These are phyloP conservation scores for Teunomyces atbi DNA, from an alignment of 805 yeast genomes.

Conservation along the genomic window DNA sequence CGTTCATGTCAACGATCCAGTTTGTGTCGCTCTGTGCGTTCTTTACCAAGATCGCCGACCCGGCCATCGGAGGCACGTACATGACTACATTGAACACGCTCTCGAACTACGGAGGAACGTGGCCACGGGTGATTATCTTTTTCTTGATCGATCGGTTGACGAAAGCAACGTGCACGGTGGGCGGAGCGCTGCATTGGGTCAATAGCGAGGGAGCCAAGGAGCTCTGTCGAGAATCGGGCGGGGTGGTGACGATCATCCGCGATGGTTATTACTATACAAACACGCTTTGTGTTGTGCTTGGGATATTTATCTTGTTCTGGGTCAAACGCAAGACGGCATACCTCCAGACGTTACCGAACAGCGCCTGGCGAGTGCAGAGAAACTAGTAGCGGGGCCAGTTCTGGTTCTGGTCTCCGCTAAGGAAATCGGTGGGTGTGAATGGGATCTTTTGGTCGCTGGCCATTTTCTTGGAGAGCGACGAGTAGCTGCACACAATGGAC, in stretches of 20 bases:
- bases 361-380: slow-evolving; percentile 68
- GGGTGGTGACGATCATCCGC: slow-evolving; percentile 48
- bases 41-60: slow-evolving; percentile 95
- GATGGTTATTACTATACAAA: slow-evolving; percentile 90
- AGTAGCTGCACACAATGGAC: slow-evolving; percentile 38
- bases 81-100: slow-evolving; percentile 95
- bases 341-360: slow-evolving; percentile 69
- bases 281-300: slow-evolving; percentile 64
- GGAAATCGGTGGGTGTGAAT: slow-evolving; percentile 42
- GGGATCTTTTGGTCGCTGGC: slow-evolving; percentile 35
- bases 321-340: slow-evolving; percentile 59
- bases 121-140: slow-evolving; percentile 88
- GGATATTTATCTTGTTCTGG: slow-evolving; percentile 65
- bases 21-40: slow-evolving; percentile 93
- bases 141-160: slow-evolving; percentile 80
- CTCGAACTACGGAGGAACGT: slow-evolving; percentile 92
- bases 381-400: slow-evolving; percentile 19
- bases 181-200: slow-evolving; percentile 11
- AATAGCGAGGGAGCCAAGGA: slow-evolving; percentile 40
- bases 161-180: slow-evolving; percentile 52
- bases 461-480: slow-evolving; percentile 36
- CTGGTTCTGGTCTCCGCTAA: too few relatives aligned
- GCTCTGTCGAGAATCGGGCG: slow-evolving; percentile 53
- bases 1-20: slow-evolving; percentile 93
- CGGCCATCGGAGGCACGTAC: slow-evolving; percentile 93